Evolutionary conservation across 805 yeast genomes (phyloP), one percentile per base, ranked within the genome.

Genomic region (Candida odintsovae): DNA sequence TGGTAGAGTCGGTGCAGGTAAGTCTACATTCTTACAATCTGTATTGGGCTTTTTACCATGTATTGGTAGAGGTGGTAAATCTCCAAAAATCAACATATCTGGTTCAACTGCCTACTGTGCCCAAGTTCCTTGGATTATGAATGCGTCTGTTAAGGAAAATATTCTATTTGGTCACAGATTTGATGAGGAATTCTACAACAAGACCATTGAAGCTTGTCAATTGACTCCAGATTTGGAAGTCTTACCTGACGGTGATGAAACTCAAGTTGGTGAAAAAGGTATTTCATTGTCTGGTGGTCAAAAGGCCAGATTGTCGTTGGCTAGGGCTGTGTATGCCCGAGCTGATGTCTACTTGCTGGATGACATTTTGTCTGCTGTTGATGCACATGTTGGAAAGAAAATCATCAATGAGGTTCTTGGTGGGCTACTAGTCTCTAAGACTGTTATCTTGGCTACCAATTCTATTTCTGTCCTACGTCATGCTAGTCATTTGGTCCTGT

Each of bases 251-350:
- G 96, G 97, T 45, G 98, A 94, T 63, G 74, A 73, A 43, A 94
- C 99, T 6, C 80, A 86, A 56, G 98, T 94, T 48, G 99, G 99
- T 52, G 99, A 94, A 69, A 89, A 92, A 64, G 99, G 99, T 53
- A 90, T 94, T 43, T 88, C 97, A 13, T 73, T 94, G 42, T 87
- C 96, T 38, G 99, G 99, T 43, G 99, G 99, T 40, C 99, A 94
- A 66, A 94, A 94, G 73, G 98, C 99, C 0, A 82, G 99, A 64
- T 75, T 94, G 33, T 83, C 96, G 1, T 75, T 94, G 44, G 99
- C 99, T 0, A 79, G 99, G 63, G 97, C 99, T 12, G 96, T 94
- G 10, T 94, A 94, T 63, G 78, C 96, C 12, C 76, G 98, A 53
- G 95, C 98, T 3, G 98, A 94, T 61, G 79, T 94, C 26, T 90